Evolutionary conservation across 331 rosid species (phyloP).

Genomic region (Pyrus hybrid): DNA sequence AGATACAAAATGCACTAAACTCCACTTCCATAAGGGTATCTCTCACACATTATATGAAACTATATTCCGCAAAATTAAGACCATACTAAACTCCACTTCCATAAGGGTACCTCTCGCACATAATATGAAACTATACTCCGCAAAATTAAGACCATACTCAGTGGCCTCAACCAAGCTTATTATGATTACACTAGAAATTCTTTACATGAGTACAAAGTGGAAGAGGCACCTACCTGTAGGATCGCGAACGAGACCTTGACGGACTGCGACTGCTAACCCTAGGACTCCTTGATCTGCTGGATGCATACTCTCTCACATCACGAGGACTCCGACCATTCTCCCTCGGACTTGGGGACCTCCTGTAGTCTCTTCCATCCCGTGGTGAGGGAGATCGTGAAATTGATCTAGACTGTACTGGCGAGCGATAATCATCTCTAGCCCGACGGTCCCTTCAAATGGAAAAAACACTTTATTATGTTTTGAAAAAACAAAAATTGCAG

Average conservation of each 20-base stretch:
- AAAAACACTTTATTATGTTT: background rate
- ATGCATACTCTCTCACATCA: constrained; percentile 37
- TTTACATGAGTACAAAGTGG: background rate
- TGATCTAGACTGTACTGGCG: constrained; percentile 64
- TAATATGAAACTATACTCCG: background rate
- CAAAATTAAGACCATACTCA: background rate
- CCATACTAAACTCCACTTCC: background rate
- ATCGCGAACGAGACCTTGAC: constrained; percentile 50
- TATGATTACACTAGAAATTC: background rate
- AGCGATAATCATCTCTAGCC: constrained; percentile 43
- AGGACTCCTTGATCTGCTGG: constrained; percentile 53
- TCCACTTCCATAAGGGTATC: background rate
- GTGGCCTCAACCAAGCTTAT: background rate
- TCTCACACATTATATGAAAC: background rate
- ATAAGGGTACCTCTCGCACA: background rate
- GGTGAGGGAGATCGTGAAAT: constrained; percentile 65
- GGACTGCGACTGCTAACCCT: constrained; percentile 38
- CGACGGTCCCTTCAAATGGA: constrained; percentile 44
- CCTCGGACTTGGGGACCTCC: constrained; percentile 43
- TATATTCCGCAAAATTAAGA: background rate
- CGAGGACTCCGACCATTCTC: constrained; percentile 46
- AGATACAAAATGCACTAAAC: background rate
- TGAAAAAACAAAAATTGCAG: background rate
- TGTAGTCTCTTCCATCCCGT: constrained; percentile 33
- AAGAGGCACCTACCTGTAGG: constrained; percentile 52